These are phyloP conservation scores for Echites panduratus DNA, from an alignment of 257 asterid genomes.

Conservation along the genomic window DNA sequence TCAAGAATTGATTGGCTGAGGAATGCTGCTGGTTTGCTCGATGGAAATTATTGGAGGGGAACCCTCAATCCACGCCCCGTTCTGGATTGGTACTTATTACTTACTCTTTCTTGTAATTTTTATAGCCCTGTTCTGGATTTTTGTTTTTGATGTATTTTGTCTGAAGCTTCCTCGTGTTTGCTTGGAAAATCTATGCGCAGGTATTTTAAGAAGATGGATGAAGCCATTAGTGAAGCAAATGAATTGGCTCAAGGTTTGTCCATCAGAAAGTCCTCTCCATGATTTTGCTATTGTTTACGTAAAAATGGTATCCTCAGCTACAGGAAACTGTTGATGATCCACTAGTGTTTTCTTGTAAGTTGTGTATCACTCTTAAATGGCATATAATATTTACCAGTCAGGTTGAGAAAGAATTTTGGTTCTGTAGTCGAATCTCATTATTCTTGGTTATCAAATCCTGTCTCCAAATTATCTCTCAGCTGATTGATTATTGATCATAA, in stretches of 20 bases:
- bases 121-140: background rate
- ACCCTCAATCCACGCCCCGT: conserved; percentile 88
- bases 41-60: conserved; percentile 84
- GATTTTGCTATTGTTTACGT: background rate
- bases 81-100: conserved; percentile 74
- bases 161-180: background rate
- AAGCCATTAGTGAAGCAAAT: conserved; percentile 71
- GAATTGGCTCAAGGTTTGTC: conserved; percentile 57
- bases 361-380: background rate
- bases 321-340: background rate
- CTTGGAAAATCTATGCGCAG: conserved; percentile 25
- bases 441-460: background rate
- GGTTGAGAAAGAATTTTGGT: background rate
- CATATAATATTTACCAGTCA: too few species aligned
- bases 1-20: conserved; percentile 92
- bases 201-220: conserved; percentile 75
- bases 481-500: background rate
- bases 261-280: background rate
- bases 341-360: background rate
- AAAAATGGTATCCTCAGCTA: background rate
- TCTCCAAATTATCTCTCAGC: background rate
- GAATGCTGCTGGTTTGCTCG: conserved; percentile 88
- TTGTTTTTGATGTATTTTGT: background rate
- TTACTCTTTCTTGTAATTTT: background rate
- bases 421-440: background rate